Base-by-base conservation (phyloP, 2,329 filamentous ascomycete genomes). In the Chrysoporthe deuterocubensis region DNA sequence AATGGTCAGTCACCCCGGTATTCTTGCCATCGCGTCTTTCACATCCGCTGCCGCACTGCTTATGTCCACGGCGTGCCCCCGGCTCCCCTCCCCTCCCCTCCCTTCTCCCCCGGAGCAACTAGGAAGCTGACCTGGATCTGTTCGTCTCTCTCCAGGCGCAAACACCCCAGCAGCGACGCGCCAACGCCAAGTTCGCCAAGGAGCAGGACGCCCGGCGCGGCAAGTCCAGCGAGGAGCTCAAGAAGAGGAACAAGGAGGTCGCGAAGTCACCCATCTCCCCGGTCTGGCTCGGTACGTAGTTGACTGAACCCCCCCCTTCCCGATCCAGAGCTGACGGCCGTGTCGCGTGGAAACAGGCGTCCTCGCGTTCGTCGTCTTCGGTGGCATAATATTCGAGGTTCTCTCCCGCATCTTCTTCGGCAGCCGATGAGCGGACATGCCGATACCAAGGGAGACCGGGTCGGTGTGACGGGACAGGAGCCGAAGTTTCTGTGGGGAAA, bases 161-260 rank as follows among this genome's bases (percentile, higher is more conserved):
- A 90, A 96, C 92, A 73, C 92, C 90, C 73, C 87, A 93, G 80
- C 93, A 96, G 84, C 90, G 92, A 78, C 89, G 89, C 76, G 89
- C 90, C 71, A 96, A 96, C 83, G 87, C 87, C 76, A 91, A 91
- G 80, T 96, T 93, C 81, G 89, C 86, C 73, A 90, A 90, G 78
- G 85, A 87, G 65, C 89, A 95, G 78, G 89, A 91, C 77, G 82
- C 84, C 69, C 91, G 90, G 77, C 91, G 91, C 79, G 92, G 92
- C 80, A 93, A 92, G 82, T 85, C 89, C n/a, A 85, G 88, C 67
- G 81, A 81, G 34, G 85, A 89, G 71, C 78, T 90, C 73, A 90
- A 90, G 84, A 87, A 88, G 81, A 81, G 81, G 70, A 74, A 73
- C 73, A 87, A 89, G 82, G 83, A 86, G 75, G 74, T 79, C 68